These are phyloP conservation scores for Nothophoma quercina DNA, from an alignment of 2,329 filamentous ascomycete species.

Conservation along the genomic window DNA sequence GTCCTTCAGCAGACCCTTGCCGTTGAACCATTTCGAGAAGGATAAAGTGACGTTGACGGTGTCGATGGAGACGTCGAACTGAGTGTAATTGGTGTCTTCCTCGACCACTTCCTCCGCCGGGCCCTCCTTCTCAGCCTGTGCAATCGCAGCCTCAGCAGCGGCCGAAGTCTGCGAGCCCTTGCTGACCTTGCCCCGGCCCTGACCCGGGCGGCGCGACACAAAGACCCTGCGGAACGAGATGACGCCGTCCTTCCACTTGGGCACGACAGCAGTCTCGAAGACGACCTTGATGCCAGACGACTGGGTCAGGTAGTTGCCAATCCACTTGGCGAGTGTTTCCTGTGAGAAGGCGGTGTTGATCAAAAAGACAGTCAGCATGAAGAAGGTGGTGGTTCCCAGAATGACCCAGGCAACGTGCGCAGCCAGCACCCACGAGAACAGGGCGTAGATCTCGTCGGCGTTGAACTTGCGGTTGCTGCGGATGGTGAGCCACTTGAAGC, in stretches of 20 bases:
- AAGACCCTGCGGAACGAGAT: slow-evolving; percentile 98
- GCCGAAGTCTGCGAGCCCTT: slow-evolving; percentile 89
- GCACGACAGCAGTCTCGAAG: slow-evolving; percentile 97
- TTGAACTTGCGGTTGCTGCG: slow-evolving; percentile 94
- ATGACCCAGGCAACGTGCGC: slow-evolving; percentile 95
- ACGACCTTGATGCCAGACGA: slow-evolving; percentile 93
- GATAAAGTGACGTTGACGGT: slow-evolving; percentile 96
- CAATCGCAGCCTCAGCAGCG: slow-evolving; percentile 80
- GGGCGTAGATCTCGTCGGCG: slow-evolving; percentile 92
- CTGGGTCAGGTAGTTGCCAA: slow-evolving; percentile 93
- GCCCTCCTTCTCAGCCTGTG: slow-evolving; percentile 53
- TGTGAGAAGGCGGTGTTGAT: slow-evolving; percentile 98
- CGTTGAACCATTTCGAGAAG: slow-evolving; percentile 99
- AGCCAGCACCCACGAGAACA: slow-evolving; percentile 92
- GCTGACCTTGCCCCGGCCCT: slow-evolving; percentile 80
- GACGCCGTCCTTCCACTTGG: slow-evolving; percentile 92
- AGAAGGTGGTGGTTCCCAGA: slow-evolving; percentile 96
- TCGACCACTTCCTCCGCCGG: slow-evolving; percentile 48
- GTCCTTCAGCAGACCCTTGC: slow-evolving; percentile 87
- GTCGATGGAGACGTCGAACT: slow-evolving; percentile 94
- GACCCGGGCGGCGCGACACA: slow-evolving; percentile 87
- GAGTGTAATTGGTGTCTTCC: slow-evolving; percentile 96
- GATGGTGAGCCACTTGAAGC: slow-evolving; percentile 98
- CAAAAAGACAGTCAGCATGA: slow-evolving; percentile 86
- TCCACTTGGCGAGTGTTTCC: slow-evolving; percentile 91